These are phyloP conservation scores for Jamesozyma gamospora DNA, from an alignment of 805 yeast genomes.

Conservation along the genomic window DNA sequence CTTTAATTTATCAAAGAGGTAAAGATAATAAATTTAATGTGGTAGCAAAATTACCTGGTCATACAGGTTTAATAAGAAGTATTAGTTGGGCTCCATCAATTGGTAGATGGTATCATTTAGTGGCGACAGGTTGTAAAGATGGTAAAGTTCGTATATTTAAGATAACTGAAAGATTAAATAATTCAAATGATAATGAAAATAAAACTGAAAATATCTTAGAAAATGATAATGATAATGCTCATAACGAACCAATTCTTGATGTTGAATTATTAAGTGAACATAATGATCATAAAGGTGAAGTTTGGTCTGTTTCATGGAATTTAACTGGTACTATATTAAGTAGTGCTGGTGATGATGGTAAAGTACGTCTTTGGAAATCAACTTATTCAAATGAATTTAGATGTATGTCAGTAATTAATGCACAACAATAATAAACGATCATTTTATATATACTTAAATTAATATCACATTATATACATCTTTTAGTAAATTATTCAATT, in stretches of 20 bases:
- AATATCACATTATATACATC: neutral
- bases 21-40: slow-evolving; percentile 42
- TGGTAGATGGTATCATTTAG: slow-evolving; percentile 78
- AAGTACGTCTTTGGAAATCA: slow-evolving; percentile 84
- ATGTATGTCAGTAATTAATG: slow-evolving; percentile 78
- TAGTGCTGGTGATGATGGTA: slow-evolving; percentile 93
- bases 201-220: slow-evolving; percentile 18
- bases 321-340: slow-evolving; percentile 85
- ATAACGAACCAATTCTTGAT: slow-evolving; percentile 33
- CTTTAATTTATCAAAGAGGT: slow-evolving; percentile 58
- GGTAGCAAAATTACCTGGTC: slow-evolving; percentile 68
- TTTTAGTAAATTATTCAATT: neutral
- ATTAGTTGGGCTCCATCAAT: slow-evolving; percentile 95
- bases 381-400: slow-evolving; percentile 78
- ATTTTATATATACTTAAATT: neutral
- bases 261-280: slow-evolving; percentile 58
- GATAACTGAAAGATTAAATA: slow-evolving; percentile 36
- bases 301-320: slow-evolving; percentile 96
- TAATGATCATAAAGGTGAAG: slow-evolving; percentile 75
- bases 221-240: slow-evolving; percentile 52
- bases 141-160: slow-evolving; percentile 84
- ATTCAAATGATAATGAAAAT: neutral
- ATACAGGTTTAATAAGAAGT: slow-evolving; percentile 74
- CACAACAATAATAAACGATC: slow-evolving; percentile 25
- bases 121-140: slow-evolving; percentile 95